Base-by-base conservation (phyloP, 179 eudicot genomes). In the Beta macrorhiza region DNA sequence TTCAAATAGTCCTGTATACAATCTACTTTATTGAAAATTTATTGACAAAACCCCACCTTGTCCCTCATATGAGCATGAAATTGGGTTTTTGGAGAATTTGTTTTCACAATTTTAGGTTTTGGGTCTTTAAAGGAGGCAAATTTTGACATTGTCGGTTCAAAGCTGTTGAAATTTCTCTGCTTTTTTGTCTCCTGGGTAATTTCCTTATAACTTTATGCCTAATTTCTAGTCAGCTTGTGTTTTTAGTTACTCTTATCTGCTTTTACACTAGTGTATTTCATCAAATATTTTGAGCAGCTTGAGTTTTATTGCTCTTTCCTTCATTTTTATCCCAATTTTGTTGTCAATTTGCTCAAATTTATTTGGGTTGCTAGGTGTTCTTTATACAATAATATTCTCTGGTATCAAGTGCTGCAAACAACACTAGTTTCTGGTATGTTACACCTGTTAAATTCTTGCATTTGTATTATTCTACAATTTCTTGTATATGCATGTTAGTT, bases 191-290 rank as follows among this genome's bases (percentile, higher is more conserved):
- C 5, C 5, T 53, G 25, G 2, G 5, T 12, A 7, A 10, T n/a
- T 7, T 0, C 37, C 55, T 70, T 44, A 9, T 0, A 17, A 72
- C 53, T 72, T 49, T 72, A 47, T 72, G 56, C 25, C 74, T 37
- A 45, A 45, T 45, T 45, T 45, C 0, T 71, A 3, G 7, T 73
- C 17, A 73, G 9, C 45, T 45, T 72, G 32, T 72, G 32, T 72
- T 6, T 72, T 72, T 52, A 2, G n/a, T 22, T 6, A 51, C 17
- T 52, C 63, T 70, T 71, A 44, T 7, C 17, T 25, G 59, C 47
- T 79, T 80, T 47, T 61, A 70, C 82, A 72, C 63, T 79, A 20
- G 58, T 47, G 20, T 0, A 77, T 63, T 75, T 37, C 67, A 75
- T 17, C 45, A 37, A 75, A 32, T 45, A 4, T 67, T 9, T 5